Conservation (phyloP, 495 filamentous ascomycete genomes). For the Penicillium canescens region DNA sequence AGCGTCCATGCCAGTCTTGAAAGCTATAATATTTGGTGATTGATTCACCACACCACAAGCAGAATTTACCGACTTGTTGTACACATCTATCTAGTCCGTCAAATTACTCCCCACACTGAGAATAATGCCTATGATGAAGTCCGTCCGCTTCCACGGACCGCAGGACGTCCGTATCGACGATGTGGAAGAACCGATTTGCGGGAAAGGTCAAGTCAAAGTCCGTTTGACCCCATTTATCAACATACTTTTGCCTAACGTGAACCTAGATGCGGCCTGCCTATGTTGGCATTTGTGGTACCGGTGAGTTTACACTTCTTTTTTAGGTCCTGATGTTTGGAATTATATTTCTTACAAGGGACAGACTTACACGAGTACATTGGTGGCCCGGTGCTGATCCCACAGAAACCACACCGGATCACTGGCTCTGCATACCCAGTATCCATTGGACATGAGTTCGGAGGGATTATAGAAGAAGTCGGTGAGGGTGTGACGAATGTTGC, state of each 20-base stretch:
- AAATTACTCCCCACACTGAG: constrained; percentile 6
- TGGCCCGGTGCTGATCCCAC: constrained; percentile 55
- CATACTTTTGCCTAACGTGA: neutral
- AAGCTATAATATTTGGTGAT: too few relatives aligned
- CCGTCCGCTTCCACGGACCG: constrained; percentile 17
- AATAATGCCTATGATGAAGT: constrained; percentile 6
- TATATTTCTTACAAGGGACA: neutral
- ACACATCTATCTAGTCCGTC: neutral
- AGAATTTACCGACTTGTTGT: neutral
- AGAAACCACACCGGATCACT: constrained; percentile 54
- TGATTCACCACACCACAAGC: too few relatives aligned
- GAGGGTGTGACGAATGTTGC: constrained; percentile 48
- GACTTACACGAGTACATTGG: constrained; percentile 25
- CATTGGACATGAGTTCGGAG: constrained; percentile 63
- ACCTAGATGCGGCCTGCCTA: constrained; percentile 16
- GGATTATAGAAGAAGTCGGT: constrained; percentile 58
- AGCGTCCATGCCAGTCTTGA: too few relatives aligned
- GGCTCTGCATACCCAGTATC: constrained; percentile 52
- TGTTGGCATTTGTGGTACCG: constrained; percentile 17
- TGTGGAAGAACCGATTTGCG: constrained; percentile 15
- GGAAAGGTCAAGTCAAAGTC: constrained; percentile 18
- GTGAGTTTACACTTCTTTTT: neutral
- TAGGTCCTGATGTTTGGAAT: too few relatives aligned
- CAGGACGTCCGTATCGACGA: constrained; percentile 16
- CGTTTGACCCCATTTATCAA: neutral